Base-by-base conservation (phyloP, 257 asterid species). In the Anisodus tanguticus region DNA sequence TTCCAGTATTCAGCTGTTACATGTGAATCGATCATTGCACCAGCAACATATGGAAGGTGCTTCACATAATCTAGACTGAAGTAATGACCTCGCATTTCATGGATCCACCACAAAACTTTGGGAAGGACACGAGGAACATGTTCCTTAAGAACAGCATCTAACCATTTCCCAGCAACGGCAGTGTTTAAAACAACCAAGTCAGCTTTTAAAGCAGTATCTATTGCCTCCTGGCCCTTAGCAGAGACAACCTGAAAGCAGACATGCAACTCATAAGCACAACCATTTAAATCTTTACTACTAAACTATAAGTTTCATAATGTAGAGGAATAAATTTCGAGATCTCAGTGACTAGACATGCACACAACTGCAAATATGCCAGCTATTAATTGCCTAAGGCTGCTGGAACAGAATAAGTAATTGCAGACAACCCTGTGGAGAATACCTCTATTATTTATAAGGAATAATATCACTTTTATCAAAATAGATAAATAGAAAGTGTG, bases 71-170 rank as follows among this genome's bases (percentile, higher is more conserved):
- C 97, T 95, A 92, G 91, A 85, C 91, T 96, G 90, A 95, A 96
- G 91, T 96, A 96, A 91, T 96, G 98, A 89, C 98, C 99, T 80
- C 99, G 91, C 99, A 96, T 96, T 91, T 96, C 99, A 91, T 96
- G 99, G 87, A 96, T 96, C 98, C 99, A 96, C 99, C 99, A 96
- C 90, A 96, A 94, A 87, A 96, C 93, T 95, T 96, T 96, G 85
- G 98, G 97, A 87, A 94, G 97, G 37, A 96, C 97, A 80, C 86
- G 93, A 63, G 91, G 87, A 86, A 92, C 92, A 85, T 89, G 88
- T 82, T 91, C 98, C 84, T 93, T 93, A 67, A 94, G 93, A 91
- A 94, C 99, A 84, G 93, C 88, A 89, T 94, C 99, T 86, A 96
- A 86, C 98, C 99, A 96, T 90, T 96, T 96, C 85, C 99, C 99